Evolutionary conservation across 768 basidiomycete species (phyloP).

Genomic region (Agaricus subrufescens): DNA sequence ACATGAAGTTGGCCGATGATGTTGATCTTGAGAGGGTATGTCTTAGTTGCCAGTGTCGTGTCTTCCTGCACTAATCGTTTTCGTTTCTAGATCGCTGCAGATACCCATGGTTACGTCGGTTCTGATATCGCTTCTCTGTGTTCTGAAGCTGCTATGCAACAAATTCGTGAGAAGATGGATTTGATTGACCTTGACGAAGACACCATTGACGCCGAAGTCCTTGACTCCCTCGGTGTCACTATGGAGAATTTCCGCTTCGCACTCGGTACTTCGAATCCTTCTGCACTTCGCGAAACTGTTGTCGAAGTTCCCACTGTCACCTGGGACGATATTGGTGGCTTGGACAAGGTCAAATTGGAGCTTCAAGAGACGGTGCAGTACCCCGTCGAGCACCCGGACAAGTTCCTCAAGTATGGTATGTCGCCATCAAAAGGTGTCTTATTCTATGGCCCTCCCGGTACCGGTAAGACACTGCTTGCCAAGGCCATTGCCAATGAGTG

Average conservation of each 20-base stretch:
- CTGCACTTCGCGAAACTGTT: constrained; percentile 97
- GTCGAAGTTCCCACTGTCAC: constrained; percentile 98
- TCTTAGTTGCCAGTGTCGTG: constrained; percentile 1
- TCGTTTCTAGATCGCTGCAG: constrained; percentile 80
- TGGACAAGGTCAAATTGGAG: constrained; percentile 99
- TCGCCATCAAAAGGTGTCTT: constrained; percentile 98
- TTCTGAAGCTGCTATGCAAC: constrained; percentile 99
- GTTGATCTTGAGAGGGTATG: constrained; percentile 92
- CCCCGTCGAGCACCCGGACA: constrained; percentile 99
- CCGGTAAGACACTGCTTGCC: constrained; percentile 97
- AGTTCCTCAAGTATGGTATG: constrained; percentile 99
- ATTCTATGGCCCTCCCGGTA: constrained; percentile 99
- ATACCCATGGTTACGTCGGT: constrained; percentile 99
- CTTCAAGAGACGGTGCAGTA: constrained; percentile 99
- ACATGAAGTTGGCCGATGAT: constrained; percentile 97
- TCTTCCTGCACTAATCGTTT: background rate
- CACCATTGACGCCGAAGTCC: constrained; percentile 98
- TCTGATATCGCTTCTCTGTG: constrained; percentile 97
- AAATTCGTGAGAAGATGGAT: constrained; percentile 99
- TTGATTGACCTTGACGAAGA: constrained; percentile 94
- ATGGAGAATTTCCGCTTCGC: constrained; percentile 99
- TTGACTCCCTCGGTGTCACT: constrained; percentile 97
- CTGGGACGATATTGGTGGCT: constrained; percentile 99
- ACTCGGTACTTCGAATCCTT: constrained; percentile 95
- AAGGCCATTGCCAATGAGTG: constrained; percentile 99